Evolutionary conservation across 148 eudicot genomes (phyloP).

Genomic region (Nyssa sinensis): DNA sequence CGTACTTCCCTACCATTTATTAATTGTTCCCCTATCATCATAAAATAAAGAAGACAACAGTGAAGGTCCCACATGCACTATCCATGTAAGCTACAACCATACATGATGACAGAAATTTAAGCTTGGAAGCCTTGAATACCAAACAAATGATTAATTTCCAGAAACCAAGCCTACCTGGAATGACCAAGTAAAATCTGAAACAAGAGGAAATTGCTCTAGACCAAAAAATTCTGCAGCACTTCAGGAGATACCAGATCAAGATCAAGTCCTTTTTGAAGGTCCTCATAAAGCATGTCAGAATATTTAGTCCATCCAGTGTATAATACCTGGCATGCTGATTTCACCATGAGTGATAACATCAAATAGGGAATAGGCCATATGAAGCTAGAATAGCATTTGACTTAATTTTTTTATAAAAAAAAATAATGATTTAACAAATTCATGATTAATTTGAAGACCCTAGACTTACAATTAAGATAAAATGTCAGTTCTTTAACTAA

Average conservation of each 20-base stretch:
- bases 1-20: neutral
- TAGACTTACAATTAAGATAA: neutral
- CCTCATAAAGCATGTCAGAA: slow-evolving; percentile 44
- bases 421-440: neutral
- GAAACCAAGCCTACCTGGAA: slow-evolving; percentile 64
- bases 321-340: neutral
- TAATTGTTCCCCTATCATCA: neutral
- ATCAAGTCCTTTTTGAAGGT: slow-evolving; percentile 90
- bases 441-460: neutral
- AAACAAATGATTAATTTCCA: neutral
- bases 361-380: neutral
- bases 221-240: slow-evolving; percentile 95
- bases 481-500: neutral
- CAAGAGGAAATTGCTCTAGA: slow-evolving; percentile 84
- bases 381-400: neutral
- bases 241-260: slow-evolving; percentile 98
- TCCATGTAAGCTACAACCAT: neutral
- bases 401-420: no score
- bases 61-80: neutral
- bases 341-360: neutral
- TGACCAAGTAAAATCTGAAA: slow-evolving; percentile 78
- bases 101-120: slow-evolving; percentile 4
- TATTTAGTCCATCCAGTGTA: neutral
- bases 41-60: neutral
- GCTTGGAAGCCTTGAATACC: neutral